Percentiles rank a stretch among this genome's conserved stretches.
These are phyloP conservation scores for Colletotrichum sp. DNA, from an alignment of 2,329 filamentous ascomycete species.

Conservation along the genomic window DNA sequence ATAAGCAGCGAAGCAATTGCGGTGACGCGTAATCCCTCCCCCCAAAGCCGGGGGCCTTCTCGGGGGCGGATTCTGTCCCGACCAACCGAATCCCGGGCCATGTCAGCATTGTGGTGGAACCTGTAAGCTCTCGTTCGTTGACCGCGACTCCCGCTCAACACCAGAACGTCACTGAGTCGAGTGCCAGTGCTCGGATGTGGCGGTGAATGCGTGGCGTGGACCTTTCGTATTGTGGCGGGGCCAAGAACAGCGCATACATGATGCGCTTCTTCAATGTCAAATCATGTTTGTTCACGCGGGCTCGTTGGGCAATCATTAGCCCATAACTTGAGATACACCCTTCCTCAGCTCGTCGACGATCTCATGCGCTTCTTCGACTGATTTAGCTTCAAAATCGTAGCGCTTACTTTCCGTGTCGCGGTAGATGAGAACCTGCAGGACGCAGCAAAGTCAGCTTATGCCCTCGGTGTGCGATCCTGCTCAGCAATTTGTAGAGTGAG, in stretches of 20 bases:
- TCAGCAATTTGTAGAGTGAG: conserved; percentile 1
- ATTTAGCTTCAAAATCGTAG: conserved; percentile 85
- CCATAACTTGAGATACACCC: conserved; percentile 53
- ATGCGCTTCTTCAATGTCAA: not conserved
- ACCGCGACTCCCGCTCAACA: not conserved
- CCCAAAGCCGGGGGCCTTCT: not conserved
- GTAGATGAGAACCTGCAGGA: conserved; percentile 68
- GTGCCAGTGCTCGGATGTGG: not conserved
- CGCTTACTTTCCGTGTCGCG: conserved; percentile 78
- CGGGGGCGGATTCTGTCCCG: not conserved
- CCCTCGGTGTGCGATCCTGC: not conserved
- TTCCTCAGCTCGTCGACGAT: conserved; percentile 82
- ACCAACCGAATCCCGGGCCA: not conserved
- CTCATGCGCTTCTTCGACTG: conserved; percentile 73
- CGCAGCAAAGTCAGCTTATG: not conserved
- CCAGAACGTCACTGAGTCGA: not conserved
- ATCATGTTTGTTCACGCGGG: not conserved
- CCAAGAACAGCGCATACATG: not conserved
- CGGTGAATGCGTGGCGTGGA: conserved; percentile 13
- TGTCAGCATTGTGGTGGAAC: not conserved
- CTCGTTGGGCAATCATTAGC: not conserved
- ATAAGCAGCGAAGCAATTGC: not conserved
- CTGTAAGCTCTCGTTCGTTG: not conserved
- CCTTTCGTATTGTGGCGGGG: not conserved
- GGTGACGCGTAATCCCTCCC: conserved; percentile 17